These are phyloP conservation scores for Boletus tomentosulus DNA, from an alignment of 768 basidiomycete genomes.

Conservation along the genomic window DNA sequence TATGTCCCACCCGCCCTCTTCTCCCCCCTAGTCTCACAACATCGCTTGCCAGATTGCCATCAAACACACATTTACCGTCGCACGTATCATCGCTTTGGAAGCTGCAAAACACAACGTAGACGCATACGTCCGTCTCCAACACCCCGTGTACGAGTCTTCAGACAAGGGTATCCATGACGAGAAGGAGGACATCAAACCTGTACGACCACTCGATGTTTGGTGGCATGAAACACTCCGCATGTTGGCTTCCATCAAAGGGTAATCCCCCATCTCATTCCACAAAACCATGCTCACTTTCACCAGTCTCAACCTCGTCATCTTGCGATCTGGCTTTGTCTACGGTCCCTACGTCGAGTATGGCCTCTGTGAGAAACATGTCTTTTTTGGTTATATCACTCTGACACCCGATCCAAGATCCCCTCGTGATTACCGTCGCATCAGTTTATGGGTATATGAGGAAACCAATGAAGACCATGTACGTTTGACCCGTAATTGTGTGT, in stretches of 20 bases:
- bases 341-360: slow-evolving; percentile 78
- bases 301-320: slow-evolving; percentile 76
- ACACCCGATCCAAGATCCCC: slow-evolving; percentile 47
- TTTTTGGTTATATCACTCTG: slow-evolving; percentile 9
- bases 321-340: slow-evolving; percentile 73
- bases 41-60: slow-evolving; percentile 62
- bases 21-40: slow-evolving; percentile 3
- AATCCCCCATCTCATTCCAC: slow-evolving; percentile 7
- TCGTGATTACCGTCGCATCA: slow-evolving; percentile 68
- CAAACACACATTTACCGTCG: slow-evolving; percentile 65
- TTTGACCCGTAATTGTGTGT: slow-evolving; percentile 3
- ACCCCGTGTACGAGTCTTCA: slow-evolving; percentile 73
- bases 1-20: slow-evolving; percentile 30
- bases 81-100: slow-evolving; percentile 67
- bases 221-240: slow-evolving; percentile 84
- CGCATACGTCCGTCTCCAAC: slow-evolving; percentile 73
- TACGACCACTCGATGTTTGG: slow-evolving; percentile 71
- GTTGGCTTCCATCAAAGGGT: slow-evolving; percentile 73
- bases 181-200: slow-evolving; percentile 70
- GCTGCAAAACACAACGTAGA: slow-evolving; percentile 76
- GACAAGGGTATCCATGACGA: slow-evolving; percentile 65
- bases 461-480: slow-evolving; percentile 82
- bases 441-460: slow-evolving; percentile 81
- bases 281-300: slow-evolving; percentile 7
- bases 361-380: slow-evolving; percentile 43